These are phyloP conservation scores for Podaxis pistillaris DNA, from an alignment of 768 basidiomycete genomes.

Conservation along the genomic window DNA sequence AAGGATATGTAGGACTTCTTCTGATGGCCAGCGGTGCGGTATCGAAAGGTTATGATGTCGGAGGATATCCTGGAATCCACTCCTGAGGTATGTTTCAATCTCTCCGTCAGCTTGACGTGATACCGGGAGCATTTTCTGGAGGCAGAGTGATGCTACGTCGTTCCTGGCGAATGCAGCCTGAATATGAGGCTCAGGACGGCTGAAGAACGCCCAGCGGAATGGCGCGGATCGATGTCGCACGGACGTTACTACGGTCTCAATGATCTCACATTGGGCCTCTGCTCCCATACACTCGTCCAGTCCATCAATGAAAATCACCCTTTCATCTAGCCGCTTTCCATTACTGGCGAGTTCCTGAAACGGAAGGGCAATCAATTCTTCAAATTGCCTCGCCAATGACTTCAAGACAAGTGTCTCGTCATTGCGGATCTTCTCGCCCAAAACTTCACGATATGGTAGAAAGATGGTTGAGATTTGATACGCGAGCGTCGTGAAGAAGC, in stretches of 20 bases:
- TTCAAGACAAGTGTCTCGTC: background rate
- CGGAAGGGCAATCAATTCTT: background rate
- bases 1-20: constrained; percentile 5
- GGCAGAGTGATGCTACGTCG: background rate
- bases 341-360: background rate
- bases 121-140: background rate
- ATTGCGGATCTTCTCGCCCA: background rate
- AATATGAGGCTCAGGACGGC: background rate
- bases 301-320: background rate
- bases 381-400: background rate
- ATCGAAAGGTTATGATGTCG: background rate
- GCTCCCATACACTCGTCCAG: constrained; percentile 1
- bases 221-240: background rate
- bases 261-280: constrained; percentile 1
- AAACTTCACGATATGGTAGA: background rate
- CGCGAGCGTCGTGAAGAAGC: constrained; percentile 6
- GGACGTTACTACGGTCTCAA: background rate
- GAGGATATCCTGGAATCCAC: constrained; percentile 5
- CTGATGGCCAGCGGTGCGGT: constrained; percentile 12
- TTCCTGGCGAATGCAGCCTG: background rate
- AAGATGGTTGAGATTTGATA: constrained; percentile 2
- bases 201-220: constrained; percentile 6
- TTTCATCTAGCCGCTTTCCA: background rate
- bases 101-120: background rate
- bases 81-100: constrained; percentile 11